Conservation (phyloP, 257 asterid genomes). For the Hygrophila difformis region DNA sequence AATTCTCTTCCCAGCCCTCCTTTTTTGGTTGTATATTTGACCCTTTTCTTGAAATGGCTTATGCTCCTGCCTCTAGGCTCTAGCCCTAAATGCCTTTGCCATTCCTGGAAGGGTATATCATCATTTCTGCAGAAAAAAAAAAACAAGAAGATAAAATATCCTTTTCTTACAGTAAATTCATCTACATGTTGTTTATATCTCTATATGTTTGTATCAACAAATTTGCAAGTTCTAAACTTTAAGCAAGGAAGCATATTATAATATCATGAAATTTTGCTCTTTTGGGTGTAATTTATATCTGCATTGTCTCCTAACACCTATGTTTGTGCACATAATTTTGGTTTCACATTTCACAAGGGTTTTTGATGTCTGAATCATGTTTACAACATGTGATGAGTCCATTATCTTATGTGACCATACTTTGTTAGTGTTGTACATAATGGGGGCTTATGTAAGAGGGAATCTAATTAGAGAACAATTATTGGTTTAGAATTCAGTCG, state of each 20-base stretch:
- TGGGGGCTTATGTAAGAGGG: background rate
- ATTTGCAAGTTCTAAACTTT: conserved; percentile 4
- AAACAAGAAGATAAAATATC: background rate
- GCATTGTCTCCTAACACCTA: no score
- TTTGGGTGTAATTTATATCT: no score
- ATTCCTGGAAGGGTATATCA: conserved; percentile 6
- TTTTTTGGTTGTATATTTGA: conserved; percentile 1
- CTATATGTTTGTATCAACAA: conserved; percentile 11
- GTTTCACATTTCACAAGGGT: background rate
- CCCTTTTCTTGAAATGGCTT: conserved; percentile 7
- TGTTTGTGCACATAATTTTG: background rate
- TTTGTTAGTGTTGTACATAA: background rate
- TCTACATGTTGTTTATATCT: conserved; percentile 11
- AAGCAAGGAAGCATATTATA: conserved; percentile 12
- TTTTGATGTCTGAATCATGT: background rate
- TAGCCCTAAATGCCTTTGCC: conserved; percentile 10
- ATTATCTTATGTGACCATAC: conserved; percentile 16
- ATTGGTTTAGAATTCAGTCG: conserved; percentile 17
- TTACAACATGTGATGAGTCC: background rate
- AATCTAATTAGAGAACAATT: conserved; percentile 15
- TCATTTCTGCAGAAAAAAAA: conserved; percentile 3
- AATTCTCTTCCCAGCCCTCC: conserved; percentile 6
- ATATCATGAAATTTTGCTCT: background rate
- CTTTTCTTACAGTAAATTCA: conserved; percentile 1
- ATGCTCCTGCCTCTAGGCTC: conserved; percentile 14